Evolutionary conservation across 2,329 filamentous ascomycete species (phyloP), one percentile per base, ranked within the genome.

Genomic region (Trematosphaeria pertusa): DNA sequence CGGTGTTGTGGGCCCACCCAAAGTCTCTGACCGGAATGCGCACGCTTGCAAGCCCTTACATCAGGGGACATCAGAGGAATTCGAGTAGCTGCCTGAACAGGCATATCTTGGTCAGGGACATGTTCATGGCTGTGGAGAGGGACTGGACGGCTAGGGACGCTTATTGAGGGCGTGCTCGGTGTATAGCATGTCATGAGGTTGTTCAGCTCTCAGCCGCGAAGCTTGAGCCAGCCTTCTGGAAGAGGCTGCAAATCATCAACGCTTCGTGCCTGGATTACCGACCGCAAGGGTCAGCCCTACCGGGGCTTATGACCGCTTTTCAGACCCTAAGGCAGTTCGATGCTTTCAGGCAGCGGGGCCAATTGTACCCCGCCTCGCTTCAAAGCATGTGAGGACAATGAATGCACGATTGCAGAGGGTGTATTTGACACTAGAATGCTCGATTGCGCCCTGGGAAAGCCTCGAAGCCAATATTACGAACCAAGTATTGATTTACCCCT

Each of bases 1-100:
- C 77, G 20, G 59, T 79, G 11, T 40, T 74, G 32, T 79, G 75
- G 76, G 68, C 62, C 9, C 55, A 54, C 26, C 50, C 61, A 19
- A 58, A 54, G 30, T 53, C 56, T 7, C 44, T 63, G 19, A 57
- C 50, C 28, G 52, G 48, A 19, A 56, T 39, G 36, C 59, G 65
- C 5, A 40, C 51, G 37, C 43, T 57, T 35, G 48, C 52, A 4
- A 41, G 52, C 3, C 32, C 45, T 6, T 28, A 26, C 32, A 50
- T 52, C 15, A 67, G 61, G 41, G 61, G 49, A 15, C 59, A 61
- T 40, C 53, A 56, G n/a, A 38, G 46, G 12, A 58, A 43, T 32
- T 50, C 58, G n/a, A 62, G 60, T 43, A 62, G 54, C 20, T 73
- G 70, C 54, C 59, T 71, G 9, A 50, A 45, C 19, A 62, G 56